Evolutionary conservation across 768 basidiomycete genomes (phyloP).

Genomic region (Hemileccinum rubropunctum): DNA sequence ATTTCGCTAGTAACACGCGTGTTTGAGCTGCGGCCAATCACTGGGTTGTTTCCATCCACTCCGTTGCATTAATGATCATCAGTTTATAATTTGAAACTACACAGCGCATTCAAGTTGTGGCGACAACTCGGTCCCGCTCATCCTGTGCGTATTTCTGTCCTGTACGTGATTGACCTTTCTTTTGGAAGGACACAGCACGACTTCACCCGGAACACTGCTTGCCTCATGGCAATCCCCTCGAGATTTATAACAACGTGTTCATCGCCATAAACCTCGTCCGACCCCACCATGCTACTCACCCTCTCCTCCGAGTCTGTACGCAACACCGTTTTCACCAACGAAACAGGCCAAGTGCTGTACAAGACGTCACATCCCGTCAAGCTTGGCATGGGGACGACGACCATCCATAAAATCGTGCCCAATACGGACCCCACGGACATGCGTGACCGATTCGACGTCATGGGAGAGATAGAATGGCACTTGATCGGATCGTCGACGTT

Average conservation of each 20-base stretch:
- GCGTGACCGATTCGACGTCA: conserved; percentile 26
- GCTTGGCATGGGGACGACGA: conserved; percentile 15
- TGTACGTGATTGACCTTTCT: neutral
- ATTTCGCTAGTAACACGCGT: no score
- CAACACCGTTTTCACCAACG: conserved; percentile 19
- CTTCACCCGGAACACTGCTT: no score
- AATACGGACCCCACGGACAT: conserved; percentile 17
- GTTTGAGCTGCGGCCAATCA: no score
- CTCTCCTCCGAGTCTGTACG: conserved; percentile 19
- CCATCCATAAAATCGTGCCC: conserved; percentile 17
- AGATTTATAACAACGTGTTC: no score
- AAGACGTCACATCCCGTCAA: conserved; percentile 16
- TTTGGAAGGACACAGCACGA: neutral
- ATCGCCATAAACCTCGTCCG: neutral
- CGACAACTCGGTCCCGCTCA: no score
- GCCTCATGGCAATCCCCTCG: no score
- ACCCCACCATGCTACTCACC: conserved; percentile 16
- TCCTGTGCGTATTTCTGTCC: no score
- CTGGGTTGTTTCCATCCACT: no score
- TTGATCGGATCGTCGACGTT: conserved; percentile 25
- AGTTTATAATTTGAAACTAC: no score
- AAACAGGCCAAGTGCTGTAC: conserved; percentile 25
- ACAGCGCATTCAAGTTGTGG: no score
- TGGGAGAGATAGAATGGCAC: conserved; percentile 36
- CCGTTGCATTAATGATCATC: no score